These are phyloP conservation scores for Senna tora DNA, from an alignment of 306 rosid species.

Conservation along the genomic window DNA sequence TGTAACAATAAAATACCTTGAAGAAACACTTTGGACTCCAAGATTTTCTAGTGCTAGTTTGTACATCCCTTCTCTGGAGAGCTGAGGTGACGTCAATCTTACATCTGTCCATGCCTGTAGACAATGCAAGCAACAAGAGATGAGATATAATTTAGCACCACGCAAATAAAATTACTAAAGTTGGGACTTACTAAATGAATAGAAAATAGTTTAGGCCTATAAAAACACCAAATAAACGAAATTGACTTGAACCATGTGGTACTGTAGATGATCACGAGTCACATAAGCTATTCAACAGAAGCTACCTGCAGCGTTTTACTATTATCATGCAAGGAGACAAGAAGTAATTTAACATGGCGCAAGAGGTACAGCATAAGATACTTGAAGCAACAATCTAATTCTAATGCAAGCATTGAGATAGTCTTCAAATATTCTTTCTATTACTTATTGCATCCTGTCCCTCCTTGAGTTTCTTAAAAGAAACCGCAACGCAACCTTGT, in stretches of 20 bases:
- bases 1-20: conserved; percentile 50
- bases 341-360: neutral
- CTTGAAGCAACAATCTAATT: neutral
- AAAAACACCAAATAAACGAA: neutral
- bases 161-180: neutral
- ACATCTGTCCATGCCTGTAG: conserved; percentile 86
- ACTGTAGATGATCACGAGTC: neutral
- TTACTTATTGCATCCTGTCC: neutral
- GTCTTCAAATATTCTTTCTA: neutral
- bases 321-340: neutral
- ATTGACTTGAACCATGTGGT: neutral
- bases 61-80: conserved; percentile 71
- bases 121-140: neutral
- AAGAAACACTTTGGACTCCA: conserved; percentile 58
- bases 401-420: neutral
- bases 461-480: neutral
- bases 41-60: conserved; percentile 66
- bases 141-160: neutral
- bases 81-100: conserved; percentile 88
- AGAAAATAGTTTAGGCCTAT: neutral
- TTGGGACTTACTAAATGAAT: neutral
- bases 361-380: neutral
- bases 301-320: neutral
- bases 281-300: neutral
- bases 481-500: too few relatives aligned